A percentile compares a stretch with the other conserved stretches of the same genome.
Evolutionary conservation across 1,284 basidiomycete species (phyloP).

Genomic region (Fomitopsis palustris): DNA sequence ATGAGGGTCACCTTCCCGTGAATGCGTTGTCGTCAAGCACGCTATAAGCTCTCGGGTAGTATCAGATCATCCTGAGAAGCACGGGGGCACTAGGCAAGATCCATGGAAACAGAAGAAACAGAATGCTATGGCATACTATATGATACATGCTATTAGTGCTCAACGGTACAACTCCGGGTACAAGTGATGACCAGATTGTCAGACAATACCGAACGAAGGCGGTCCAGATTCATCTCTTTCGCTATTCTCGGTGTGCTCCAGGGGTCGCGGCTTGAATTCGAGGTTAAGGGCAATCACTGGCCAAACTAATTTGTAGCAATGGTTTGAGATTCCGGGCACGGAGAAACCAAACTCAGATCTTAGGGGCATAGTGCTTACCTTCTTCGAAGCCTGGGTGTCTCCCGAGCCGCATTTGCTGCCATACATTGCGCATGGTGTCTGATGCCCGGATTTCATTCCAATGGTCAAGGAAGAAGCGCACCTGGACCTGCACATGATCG

Average conservation of each 20-base stretch:
- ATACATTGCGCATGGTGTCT: slow-evolving; percentile 79
- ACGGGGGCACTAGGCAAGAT: background rate
- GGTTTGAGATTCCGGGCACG: background rate
- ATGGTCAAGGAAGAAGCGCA: slow-evolving; percentile 75
- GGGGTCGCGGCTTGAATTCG: slow-evolving; percentile 49
- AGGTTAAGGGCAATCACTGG: slow-evolving; percentile 61
- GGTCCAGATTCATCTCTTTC: background rate
- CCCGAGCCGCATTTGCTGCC: slow-evolving; percentile 78
- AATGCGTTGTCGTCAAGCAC: no score
- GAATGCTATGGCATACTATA: background rate
- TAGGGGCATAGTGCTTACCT: slow-evolving; percentile 35
- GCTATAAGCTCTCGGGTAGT: slow-evolving; percentile 2
- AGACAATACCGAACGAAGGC: background rate
- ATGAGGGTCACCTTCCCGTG: no score
- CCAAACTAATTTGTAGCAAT: slow-evolving; percentile 47
- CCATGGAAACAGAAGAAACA: background rate
- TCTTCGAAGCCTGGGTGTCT: slow-evolving; percentile 82
- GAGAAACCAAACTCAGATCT: background rate
- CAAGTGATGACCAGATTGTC: no score
- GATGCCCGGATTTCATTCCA: slow-evolving; percentile 82
- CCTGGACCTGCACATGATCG: slow-evolving; percentile 49
- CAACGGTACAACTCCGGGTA: background rate
- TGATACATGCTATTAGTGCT: background rate
- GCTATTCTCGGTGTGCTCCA: slow-evolving; percentile 12
- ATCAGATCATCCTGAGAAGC: background rate